These are phyloP conservation scores for Daldinia bambusicola DNA, from an alignment of 495 filamentous ascomycete species.

Conservation along the genomic window DNA sequence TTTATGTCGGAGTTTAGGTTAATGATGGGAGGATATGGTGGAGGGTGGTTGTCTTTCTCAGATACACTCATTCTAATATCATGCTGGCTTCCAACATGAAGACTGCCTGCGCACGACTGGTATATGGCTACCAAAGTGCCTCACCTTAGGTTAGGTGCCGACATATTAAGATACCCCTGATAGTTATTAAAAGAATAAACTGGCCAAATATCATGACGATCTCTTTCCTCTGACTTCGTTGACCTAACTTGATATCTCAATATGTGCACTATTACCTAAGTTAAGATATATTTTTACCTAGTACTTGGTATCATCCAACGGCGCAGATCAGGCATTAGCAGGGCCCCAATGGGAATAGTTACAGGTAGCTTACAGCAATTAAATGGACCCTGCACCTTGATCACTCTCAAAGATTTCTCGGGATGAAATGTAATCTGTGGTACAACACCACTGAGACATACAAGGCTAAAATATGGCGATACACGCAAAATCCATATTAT, in stretches of 20 bases:
- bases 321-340: too few relatives aligned
- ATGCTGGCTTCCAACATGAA: not conserved
- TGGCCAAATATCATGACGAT: not conserved
- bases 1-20: not conserved
- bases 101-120: not conserved
- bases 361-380: too few relatives aligned
- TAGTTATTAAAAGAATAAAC: not conserved
- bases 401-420: too few relatives aligned
- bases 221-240: not conserved
- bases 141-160: not conserved
- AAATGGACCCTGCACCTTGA: too few relatives aligned
- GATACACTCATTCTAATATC: not conserved
- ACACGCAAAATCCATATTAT: not conserved
- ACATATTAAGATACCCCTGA: not conserved
- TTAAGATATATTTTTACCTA: too few relatives aligned
- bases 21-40: not conserved
- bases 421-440: not conserved
- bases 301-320: too few relatives aligned
- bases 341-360: too few relatives aligned
- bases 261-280: too few relatives aligned
- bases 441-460: not conserved
- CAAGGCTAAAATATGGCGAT: slow-evolving; percentile 1
- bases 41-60: not conserved
- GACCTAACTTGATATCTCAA: too few relatives aligned
- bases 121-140: not conserved